Conservation (phyloP, 192 early-diverging fungal species). For the Umbelopsis ramanniana region DNA sequence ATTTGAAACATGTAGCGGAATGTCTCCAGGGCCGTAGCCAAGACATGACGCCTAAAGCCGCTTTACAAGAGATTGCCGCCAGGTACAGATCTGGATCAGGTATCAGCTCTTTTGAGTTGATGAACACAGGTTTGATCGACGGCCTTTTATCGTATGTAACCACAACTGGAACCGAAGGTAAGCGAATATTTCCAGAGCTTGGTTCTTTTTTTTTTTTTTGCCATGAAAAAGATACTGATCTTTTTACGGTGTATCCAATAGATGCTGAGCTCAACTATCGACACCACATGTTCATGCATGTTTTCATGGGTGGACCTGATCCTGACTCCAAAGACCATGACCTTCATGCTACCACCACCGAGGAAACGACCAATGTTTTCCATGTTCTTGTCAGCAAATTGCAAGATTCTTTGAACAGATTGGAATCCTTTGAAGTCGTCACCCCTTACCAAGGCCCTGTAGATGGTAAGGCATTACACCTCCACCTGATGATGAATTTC, state of each 20-base stretch:
- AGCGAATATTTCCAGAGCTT: too few relatives aligned
- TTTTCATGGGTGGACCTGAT: constrained; percentile 56
- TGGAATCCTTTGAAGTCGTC: constrained; percentile 72
- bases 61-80: constrained; percentile 33
- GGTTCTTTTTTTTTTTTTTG: too few relatives aligned
- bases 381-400: constrained; percentile 63
- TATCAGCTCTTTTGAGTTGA: constrained; percentile 80
- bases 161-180: constrained; percentile 3
- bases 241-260: too few relatives aligned
- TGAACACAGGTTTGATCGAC: constrained; percentile 75
- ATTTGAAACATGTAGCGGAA: not conserved
- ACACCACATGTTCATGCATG: constrained; percentile 52
- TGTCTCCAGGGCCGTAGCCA: not conserved
- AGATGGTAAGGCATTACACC: not conserved
- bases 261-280: constrained; percentile 25
- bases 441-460: constrained; percentile 34
- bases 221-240: too few relatives aligned
- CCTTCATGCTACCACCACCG: constrained; percentile 33
- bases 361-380: constrained; percentile 43
- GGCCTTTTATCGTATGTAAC: constrained; percentile 59
- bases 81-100: constrained; percentile 42
- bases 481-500: not conserved
- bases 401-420: constrained; percentile 71
- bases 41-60: constrained; percentile 4
- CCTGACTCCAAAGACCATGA: constrained; percentile 25